phyloP scores from a whole-genome alignment of 495 filamentous ascomycete species.

The Thozetella sp. region DNA sequence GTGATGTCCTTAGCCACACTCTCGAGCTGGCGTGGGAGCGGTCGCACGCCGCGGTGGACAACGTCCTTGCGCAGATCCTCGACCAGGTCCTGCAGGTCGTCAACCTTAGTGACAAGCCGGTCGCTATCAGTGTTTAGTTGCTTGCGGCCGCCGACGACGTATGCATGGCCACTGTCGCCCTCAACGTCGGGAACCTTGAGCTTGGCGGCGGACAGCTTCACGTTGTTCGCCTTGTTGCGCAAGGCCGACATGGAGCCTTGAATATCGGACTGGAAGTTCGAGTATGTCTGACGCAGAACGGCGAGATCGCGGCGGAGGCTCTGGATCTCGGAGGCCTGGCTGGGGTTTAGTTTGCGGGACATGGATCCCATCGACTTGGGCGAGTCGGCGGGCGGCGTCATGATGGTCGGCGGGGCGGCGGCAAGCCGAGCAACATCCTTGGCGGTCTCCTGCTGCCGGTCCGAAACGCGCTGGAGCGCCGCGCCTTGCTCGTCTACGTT shows the following conservation, averaged over 20 bases:
- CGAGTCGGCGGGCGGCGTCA: conserved; percentile 32
- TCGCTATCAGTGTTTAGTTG: conserved; percentile 81
- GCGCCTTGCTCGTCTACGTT: conserved; percentile 78
- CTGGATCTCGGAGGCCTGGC: conserved; percentile 75
- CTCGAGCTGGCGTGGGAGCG: conserved; percentile 89
- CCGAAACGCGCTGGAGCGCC: conserved; percentile 84
- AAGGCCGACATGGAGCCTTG: conserved; percentile 83
- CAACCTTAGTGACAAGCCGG: conserved; percentile 84
- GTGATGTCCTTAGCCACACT: conserved; percentile 84
- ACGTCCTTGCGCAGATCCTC: conserved; percentile 98
- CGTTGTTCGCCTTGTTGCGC: conserved; percentile 72
- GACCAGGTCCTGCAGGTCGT: conserved; percentile 93
- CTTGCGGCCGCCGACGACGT: conserved; percentile 86
- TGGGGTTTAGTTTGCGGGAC: conserved; percentile 34
- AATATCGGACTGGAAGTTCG: conserved; percentile 85
- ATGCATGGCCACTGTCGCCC: conserved; percentile 74
- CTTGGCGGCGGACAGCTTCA: conserved; percentile 76
- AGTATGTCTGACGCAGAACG: conserved; percentile 90
- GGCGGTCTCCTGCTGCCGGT: conserved; percentile 86
- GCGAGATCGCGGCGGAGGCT: conserved; percentile 88
- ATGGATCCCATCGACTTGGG: conserved; percentile 23
- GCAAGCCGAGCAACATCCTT: conserved; percentile 88
- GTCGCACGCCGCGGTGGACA: conserved; percentile 88
- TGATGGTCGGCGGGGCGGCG: conserved; percentile 57
- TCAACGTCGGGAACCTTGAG: conserved; percentile 64